Conservation (phyloP, 306 rosid genomes). For the Corylus avellana region DNA sequence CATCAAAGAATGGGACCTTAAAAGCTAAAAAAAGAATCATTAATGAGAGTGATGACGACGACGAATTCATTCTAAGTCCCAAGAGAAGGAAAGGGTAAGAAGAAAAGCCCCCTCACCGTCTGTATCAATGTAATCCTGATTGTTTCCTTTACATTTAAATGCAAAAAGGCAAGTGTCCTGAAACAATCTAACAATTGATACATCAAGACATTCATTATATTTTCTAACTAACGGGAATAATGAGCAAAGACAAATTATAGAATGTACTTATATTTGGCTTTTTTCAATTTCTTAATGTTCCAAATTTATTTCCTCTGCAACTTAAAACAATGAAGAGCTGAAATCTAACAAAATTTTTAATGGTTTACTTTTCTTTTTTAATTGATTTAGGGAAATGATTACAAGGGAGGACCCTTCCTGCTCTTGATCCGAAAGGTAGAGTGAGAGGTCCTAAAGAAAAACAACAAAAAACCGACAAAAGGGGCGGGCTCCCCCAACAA, state of each 20-base stretch:
- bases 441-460: too few species aligned
- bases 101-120: slow-evolving; percentile 21
- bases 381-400: too few species aligned
- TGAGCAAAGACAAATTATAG: slow-evolving; percentile 21
- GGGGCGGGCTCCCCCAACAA: too few species aligned
- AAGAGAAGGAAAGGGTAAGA: slow-evolving; percentile 70
- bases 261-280: slow-evolving; percentile 12
- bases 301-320: slow-evolving; percentile 9
- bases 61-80: slow-evolving; percentile 62
- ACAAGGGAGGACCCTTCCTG: too few species aligned
- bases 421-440: too few species aligned
- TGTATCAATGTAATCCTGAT: slow-evolving; percentile 19
- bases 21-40: slow-evolving; percentile 68
- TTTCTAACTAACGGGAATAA: slow-evolving; percentile 31
- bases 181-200: slow-evolving; percentile 25
- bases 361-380: not conserved
- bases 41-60: slow-evolving; percentile 52
- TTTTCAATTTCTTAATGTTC: slow-evolving; percentile 6
- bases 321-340: not conserved
- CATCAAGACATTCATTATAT: slow-evolving; percentile 50
- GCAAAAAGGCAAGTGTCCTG: slow-evolving; percentile 13
- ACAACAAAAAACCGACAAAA: too few species aligned
- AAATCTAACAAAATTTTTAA: not conserved
- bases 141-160: slow-evolving; percentile 27
- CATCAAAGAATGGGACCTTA: slow-evolving; percentile 69